Conservation (phyloP, 371 early-diverging fungal genomes). For the Rhizopus delemar region DNA sequence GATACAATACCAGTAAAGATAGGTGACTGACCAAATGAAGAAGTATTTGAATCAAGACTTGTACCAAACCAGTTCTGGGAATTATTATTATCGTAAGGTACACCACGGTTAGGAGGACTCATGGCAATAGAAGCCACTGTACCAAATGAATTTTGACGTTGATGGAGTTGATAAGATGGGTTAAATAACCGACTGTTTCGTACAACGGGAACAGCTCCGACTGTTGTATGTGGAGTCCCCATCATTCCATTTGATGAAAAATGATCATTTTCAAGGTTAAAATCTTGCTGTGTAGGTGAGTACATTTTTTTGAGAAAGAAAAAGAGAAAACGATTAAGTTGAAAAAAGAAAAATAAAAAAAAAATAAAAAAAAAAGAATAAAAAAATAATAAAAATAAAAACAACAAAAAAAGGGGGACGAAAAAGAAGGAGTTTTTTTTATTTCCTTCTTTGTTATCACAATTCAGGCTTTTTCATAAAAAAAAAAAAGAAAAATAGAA, state of each 20-base stretch:
- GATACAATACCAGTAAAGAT: constrained; percentile 32
- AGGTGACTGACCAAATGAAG: constrained; percentile 40
- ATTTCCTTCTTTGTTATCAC: too few relatives aligned
- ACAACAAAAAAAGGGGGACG: too few relatives aligned
- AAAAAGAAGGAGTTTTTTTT: too few relatives aligned
- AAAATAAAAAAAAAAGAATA: constrained; percentile 1
- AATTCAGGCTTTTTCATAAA: too few relatives aligned
- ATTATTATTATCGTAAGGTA: constrained; percentile 17
- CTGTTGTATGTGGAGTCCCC: constrained; percentile 37
- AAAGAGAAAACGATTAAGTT: too few relatives aligned
- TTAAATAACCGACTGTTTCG: constrained; percentile 32
- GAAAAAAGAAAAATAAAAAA: constrained; percentile 4
- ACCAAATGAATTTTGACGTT: constrained; percentile 40
- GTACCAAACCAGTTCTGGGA: constrained; percentile 41
- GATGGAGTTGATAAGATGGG: constrained; percentile 30
- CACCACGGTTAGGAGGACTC: constrained; percentile 34
- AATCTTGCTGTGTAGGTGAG: constrained; percentile 41
- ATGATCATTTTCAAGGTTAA: constrained; percentile 29
- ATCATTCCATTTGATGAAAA: constrained; percentile 15
- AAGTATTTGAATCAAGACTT: constrained; percentile 36
- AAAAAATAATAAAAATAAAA: too few relatives aligned
- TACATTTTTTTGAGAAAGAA: constrained; percentile 24
- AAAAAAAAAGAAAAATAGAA: too few relatives aligned
- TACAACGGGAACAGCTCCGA: constrained; percentile 41
- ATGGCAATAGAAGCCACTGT: constrained; percentile 36